Evolutionary conservation across 345 rosid genomes (phyloP), one percentile per base, ranked within the genome.

Genomic region (Cochlearia excelsa): DNA sequence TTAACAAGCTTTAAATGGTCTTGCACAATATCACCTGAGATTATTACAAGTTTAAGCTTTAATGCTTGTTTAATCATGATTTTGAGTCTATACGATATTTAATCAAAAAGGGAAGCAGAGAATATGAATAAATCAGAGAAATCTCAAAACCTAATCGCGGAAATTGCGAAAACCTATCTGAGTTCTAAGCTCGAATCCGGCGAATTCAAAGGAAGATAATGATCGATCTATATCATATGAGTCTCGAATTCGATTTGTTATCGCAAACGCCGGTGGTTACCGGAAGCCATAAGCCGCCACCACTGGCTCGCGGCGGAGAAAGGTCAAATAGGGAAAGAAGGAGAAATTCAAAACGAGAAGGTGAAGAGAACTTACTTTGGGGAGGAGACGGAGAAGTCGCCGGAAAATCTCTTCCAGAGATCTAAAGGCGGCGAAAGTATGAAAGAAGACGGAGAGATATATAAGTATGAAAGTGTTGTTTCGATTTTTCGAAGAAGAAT

Each of bases 21-120:
- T 50, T 26, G 8, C 60, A 61, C 57, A 61, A 50, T 30, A 34
- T 61, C 35, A 70, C 74, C 74, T 70, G 69, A 43, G 37, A 50
- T 9, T 2, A 70, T 44, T 16, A 62, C 2, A 55, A 44, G 3
- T 9, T 33, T 33, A 33, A 33, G 35, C 35, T 33, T 33, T 33
- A 33, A 33, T 33, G 35, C 35, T 3, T 33, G 35, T 33, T 33
- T 33, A 3, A 33, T 33, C 38, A 37, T 37, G 8, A 2, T 37
- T 6, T 7, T 1, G 40, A 37, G 1, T 37, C 40, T 41, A 41
- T 41, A 27, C 26, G 46, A 43, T 1, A 27, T 5, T 43, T 43
- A 16, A 43, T 43, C 4, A 44, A 44, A 2, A 16, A 44, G 6
- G 46, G 23, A 42, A 11, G 26, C 2, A 47, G 27, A 31, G 40